Percentiles rank a stretch among this genome's conserved stretches.
These are phyloP conservation scores for Populus hybrid DNA, from an alignment of 441 rosid genomes.

Conservation along the genomic window DNA sequence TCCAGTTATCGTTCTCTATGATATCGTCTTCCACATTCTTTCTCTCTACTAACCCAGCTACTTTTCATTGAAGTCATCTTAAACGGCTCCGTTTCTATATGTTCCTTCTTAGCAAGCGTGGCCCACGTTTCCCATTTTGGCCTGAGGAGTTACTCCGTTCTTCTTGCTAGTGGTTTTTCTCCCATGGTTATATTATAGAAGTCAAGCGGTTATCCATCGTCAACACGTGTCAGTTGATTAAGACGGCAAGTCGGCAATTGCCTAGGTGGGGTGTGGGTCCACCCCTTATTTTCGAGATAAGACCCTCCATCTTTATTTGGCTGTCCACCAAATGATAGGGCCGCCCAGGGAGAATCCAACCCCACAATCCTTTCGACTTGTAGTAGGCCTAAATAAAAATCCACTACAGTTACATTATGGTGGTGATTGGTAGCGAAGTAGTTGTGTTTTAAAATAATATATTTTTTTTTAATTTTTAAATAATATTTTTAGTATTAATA, in stretches of 20 bases:
- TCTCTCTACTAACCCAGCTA: background rate
- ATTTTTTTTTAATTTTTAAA: too few species aligned
- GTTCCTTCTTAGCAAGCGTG: background rate
- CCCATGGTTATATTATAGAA: background rate
- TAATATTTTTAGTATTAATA: too few species aligned
- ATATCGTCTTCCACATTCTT: background rate
- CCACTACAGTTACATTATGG: background rate
- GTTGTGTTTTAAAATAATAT: too few species aligned
- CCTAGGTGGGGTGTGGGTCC: constrained; percentile 12
- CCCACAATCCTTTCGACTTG: background rate
- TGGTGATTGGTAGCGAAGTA: too few species aligned
- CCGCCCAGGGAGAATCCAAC: constrained; percentile 7
- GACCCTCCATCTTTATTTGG: constrained; percentile 20
- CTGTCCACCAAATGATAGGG: constrained; percentile 1
- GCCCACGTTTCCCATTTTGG: constrained; percentile 1
- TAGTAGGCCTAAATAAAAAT: background rate
- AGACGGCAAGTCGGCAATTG: background rate
- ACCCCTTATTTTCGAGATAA: constrained; percentile 20
- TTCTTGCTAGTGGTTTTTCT: background rate
- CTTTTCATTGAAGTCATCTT: background rate
- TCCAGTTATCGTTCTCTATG: background rate
- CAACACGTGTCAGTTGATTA: constrained; percentile 19
- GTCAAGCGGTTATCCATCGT: background rate
- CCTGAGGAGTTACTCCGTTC: background rate
- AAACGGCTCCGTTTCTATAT: constrained; percentile 2